phyloP scores from a whole-genome alignment of 805 yeast genomes.

The Ogataea angusta region DNA sequence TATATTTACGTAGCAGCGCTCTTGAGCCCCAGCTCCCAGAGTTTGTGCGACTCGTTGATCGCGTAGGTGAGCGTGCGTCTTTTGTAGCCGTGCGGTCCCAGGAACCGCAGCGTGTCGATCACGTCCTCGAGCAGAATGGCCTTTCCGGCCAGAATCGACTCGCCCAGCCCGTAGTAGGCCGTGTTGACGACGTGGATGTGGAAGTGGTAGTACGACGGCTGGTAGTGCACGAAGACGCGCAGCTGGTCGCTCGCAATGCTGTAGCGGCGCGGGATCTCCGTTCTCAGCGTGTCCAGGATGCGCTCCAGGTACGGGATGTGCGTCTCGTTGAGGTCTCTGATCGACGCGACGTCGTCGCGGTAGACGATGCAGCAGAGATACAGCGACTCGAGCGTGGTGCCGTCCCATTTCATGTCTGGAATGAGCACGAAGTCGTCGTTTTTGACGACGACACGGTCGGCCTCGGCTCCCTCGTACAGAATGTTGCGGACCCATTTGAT shows the following conservation, averaged over 20 bases:
- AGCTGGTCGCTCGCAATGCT: constrained; percentile 53
- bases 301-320: constrained; percentile 59
- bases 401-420: constrained; percentile 98
- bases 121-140: constrained; percentile 80
- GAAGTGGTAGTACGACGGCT: constrained; percentile 94
- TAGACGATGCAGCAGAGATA: constrained; percentile 77
- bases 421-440: constrained; percentile 70
- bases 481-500: constrained; percentile 90
- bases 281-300: constrained; percentile 44
- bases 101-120: constrained; percentile 60
- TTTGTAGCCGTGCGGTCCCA: constrained; percentile 55
- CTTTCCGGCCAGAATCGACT: constrained; percentile 70
- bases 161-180: constrained; percentile 62
- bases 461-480: constrained; percentile 74
- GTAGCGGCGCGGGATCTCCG: constrained; percentile 47
- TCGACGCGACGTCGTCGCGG: constrained; percentile 62
- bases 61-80: constrained; percentile 59
- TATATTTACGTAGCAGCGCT: constrained; percentile 1
- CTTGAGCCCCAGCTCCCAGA: constrained; percentile 50
- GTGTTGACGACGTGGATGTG: constrained; percentile 87
- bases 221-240: constrained; percentile 84
- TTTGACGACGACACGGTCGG: constrained; percentile 71
- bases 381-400: constrained; percentile 59
- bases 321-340: constrained; percentile 64
- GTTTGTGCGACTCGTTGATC: constrained; percentile 72